Evolutionary conservation across 768 basidiomycete genomes (phyloP), one percentile per base, ranked within the genome.

Genomic region (Amanita polypyramis): DNA sequence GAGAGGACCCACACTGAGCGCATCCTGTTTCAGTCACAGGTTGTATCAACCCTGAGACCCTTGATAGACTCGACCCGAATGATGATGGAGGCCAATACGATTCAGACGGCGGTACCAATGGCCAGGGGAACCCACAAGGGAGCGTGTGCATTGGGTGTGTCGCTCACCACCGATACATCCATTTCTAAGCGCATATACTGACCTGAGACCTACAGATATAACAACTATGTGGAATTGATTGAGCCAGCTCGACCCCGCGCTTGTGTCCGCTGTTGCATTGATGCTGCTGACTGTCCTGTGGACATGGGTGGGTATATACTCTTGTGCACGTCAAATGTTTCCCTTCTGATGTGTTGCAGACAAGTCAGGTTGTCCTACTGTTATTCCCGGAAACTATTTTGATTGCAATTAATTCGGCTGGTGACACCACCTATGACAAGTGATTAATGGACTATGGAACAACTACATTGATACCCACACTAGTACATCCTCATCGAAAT

Each of bases 71-170:
- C 17, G 75, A 76, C 53, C 59, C 68, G 0, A 56, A 60, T 40
- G 77, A 79, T 53, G 58, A 56, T 2, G 77, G 77, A 12, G 77
- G 77, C 2, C 75, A 79, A 55, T 79, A 79, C 55, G 76, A 77
- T 58, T 77, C 76, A 20, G 75, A 70, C 47, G 77, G 77, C n/a
- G 77, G 77, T 1, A 59, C 54, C 1, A 66, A 63, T 20, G 75
- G 75, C n/a, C 53, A 49, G 10, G 77, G 77, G 1, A 78, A 78
- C 52, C 77, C 77, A 2, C 60, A 62, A 33, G 75, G 70, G 7
- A 77, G 74, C 53, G 63, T 66, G 5, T 80, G 77, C 52, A 54
- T 68, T 11, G 77, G 75, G 71, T 75, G 35, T 42, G 67, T 62
- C 11, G 25, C 17, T 33, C n/a, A n/a, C 15, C 32, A n/a, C n/a